Percentiles rank a stretch among this genome's conserved stretches.
Conservation (phyloP, 257 asterid genomes). For the Solanum rostratum region DNA sequence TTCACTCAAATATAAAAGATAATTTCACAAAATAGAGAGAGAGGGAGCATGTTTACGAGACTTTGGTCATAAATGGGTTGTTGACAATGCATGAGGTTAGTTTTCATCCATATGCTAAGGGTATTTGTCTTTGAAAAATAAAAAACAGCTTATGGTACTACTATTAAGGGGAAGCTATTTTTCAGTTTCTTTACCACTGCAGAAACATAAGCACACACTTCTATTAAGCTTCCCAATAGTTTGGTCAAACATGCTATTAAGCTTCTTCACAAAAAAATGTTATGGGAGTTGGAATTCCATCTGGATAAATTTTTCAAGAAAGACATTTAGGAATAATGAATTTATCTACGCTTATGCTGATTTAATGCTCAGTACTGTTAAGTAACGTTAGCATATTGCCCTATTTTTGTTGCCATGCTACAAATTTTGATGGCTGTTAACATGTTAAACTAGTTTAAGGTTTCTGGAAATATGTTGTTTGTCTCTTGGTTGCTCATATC, state of each 20-base stretch:
- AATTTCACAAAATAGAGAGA: neutral
- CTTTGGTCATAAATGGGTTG: neutral
- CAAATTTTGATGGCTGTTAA: neutral
- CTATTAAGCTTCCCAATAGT: neutral
- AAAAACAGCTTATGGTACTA: neutral
- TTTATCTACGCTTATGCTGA: neutral
- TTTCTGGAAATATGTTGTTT: neutral
- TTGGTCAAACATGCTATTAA: neutral
- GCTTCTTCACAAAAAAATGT: neutral
- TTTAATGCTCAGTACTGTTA: neutral
- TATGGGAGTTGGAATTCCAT: neutral
- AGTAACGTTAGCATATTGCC: neutral
- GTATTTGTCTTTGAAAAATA: neutral
- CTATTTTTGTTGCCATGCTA: neutral
- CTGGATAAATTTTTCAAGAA: neutral
- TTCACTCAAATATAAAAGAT: neutral
- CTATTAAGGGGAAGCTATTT: neutral
- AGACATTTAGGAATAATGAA: neutral
- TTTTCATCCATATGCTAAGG: neutral
- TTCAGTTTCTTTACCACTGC: neutral
- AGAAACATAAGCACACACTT: neutral
- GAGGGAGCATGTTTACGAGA: neutral
- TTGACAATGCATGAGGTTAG: neutral
- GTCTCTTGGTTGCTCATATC: neutral
- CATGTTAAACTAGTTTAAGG: neutral